Percentiles rank a stretch among this genome's conserved stretches.
Conservation (phyloP, 2,329 filamentous ascomycete species). For the Coniella vitis region DNA sequence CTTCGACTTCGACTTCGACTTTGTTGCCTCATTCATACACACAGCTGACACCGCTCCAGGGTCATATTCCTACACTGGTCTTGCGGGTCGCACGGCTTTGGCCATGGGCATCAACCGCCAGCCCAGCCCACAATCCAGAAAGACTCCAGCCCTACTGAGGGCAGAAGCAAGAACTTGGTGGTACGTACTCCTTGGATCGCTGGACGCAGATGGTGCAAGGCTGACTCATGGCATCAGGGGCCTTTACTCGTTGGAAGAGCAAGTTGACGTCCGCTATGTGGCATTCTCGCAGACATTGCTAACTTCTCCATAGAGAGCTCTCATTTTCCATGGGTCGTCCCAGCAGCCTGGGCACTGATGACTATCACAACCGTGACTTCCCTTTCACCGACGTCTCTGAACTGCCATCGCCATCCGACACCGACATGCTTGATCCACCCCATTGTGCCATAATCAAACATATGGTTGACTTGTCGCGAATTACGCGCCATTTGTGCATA, state of each 20-base stretch:
- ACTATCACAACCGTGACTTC: slow-evolving; percentile 38
- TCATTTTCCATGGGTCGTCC: slow-evolving; percentile 41
- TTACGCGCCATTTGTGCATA: slow-evolving; percentile 22
- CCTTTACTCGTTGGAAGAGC: slow-evolving; percentile 38
- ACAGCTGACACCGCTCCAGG: slow-evolving; percentile 15
- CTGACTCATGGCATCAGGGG: slow-evolving; percentile 25
- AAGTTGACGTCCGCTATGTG: slow-evolving; percentile 9
- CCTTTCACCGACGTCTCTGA: slow-evolving; percentile 20
- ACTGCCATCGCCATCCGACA: background rate
- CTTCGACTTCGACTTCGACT: background rate
- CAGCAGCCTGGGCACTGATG: slow-evolving; percentile 39
- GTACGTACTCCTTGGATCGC: slow-evolving; percentile 22
- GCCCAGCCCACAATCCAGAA: slow-evolving; percentile 24
- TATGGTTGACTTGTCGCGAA: slow-evolving; percentile 24
- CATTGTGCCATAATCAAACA: slow-evolving; percentile 22
- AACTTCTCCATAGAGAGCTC: slow-evolving; percentile 30
- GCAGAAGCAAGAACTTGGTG: slow-evolving; percentile 40
- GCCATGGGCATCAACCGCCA: slow-evolving; percentile 42
- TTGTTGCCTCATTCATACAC: no score
- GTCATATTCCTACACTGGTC: slow-evolving; percentile 41
- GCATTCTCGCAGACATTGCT: background rate
- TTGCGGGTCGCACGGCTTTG: slow-evolving; percentile 39
- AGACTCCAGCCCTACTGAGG: slow-evolving; percentile 25
- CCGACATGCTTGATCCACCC: slow-evolving; percentile 19
- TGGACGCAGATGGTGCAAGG: background rate